These are phyloP conservation scores for Lachnellula cervina DNA, from an alignment of 2,329 filamentous ascomycete genomes.

Conservation along the genomic window DNA sequence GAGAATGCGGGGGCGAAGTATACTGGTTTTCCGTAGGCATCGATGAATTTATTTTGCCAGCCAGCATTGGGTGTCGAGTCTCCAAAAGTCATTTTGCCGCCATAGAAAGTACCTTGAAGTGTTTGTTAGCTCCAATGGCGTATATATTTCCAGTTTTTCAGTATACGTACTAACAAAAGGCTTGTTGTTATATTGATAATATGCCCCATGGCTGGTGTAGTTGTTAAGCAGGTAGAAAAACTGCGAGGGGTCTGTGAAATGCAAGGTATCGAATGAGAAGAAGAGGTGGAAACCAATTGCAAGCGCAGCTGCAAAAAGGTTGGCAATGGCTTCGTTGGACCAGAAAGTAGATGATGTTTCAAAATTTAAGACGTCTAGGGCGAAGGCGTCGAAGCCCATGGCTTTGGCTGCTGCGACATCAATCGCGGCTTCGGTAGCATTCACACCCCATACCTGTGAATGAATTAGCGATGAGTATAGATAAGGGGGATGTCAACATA, in stretches of 20 bases:
- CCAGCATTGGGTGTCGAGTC: slow-evolving; percentile 24
- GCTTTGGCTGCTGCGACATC: slow-evolving; percentile 22
- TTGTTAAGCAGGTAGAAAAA: slow-evolving; percentile 27
- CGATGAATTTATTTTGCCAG: slow-evolving; percentile 25
- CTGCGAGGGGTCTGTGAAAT: slow-evolving; percentile 21
- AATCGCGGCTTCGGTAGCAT: slow-evolving; percentile 11
- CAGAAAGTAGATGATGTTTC: slow-evolving; percentile 13
- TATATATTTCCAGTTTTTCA: neutral
- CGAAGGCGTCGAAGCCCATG: slow-evolving; percentile 34
- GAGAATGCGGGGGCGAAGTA: slow-evolving; percentile 33
- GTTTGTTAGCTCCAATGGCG: neutral
- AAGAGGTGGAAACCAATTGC: slow-evolving; percentile 32
- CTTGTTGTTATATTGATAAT: slow-evolving; percentile 28
- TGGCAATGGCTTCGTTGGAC: slow-evolving; percentile 26
- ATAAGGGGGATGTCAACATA: neutral
- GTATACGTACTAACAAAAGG: slow-evolving; percentile 27
- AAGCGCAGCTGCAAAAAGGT: slow-evolving; percentile 31
- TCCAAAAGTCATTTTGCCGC: slow-evolving; percentile 18
- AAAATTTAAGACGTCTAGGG: slow-evolving; percentile 30
- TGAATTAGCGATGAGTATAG: neutral
- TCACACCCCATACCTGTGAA: slow-evolving; percentile 20
- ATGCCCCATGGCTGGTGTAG: slow-evolving; percentile 24
- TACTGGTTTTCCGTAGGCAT: slow-evolving; percentile 24
- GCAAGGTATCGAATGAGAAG: slow-evolving; percentile 35
- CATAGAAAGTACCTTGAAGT: slow-evolving; percentile 14